These are phyloP conservation scores for Claviceps humidiphila DNA, from an alignment of 2,329 filamentous ascomycete species.

Conservation along the genomic window DNA sequence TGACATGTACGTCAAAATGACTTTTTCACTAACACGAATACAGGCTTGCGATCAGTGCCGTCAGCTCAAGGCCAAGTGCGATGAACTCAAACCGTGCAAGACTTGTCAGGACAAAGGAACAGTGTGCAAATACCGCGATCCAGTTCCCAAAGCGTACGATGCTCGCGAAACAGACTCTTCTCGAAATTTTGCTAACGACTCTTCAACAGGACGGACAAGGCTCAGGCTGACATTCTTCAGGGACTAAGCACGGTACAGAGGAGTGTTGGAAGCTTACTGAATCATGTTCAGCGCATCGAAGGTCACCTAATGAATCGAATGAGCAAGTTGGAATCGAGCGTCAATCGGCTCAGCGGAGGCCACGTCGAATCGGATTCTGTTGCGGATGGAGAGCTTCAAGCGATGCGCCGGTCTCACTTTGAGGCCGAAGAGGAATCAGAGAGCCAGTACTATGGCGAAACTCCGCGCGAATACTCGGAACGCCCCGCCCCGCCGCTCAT, in stretches of 20 bases:
- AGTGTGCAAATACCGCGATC: conserved; percentile 78
- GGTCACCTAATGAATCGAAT: conserved; percentile 24
- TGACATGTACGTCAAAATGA: not conserved
- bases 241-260: conserved; percentile 30
- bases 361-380: conserved; percentile 16
- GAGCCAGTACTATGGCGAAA: conserved; percentile 11
- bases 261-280: conserved; percentile 22
- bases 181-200: conserved; percentile 1
- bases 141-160: conserved; percentile 72
- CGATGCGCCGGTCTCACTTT: conserved; percentile 9
- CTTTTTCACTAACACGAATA: conserved; percentile 4
- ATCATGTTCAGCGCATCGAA: conserved; percentile 26
- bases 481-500: conserved; percentile 16
- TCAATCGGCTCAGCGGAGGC: conserved; percentile 5
- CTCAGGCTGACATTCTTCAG: conserved; percentile 46
- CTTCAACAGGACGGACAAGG: conserved; percentile 41
- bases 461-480: conserved; percentile 16
- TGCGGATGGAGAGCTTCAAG: conserved; percentile 18
- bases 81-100: conserved; percentile 72
- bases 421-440: conserved; percentile 4
- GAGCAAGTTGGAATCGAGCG: conserved; percentile 20
- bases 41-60: conserved; percentile 88
- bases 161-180: not conserved
- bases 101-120: conserved; percentile 79
- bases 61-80: conserved; percentile 79